Percentiles rank a stretch among this genome's conserved stretches.
Evolutionary conservation across 1,139 yeast species (phyloP).

Genomic region (Kodamaea alishanica): DNA sequence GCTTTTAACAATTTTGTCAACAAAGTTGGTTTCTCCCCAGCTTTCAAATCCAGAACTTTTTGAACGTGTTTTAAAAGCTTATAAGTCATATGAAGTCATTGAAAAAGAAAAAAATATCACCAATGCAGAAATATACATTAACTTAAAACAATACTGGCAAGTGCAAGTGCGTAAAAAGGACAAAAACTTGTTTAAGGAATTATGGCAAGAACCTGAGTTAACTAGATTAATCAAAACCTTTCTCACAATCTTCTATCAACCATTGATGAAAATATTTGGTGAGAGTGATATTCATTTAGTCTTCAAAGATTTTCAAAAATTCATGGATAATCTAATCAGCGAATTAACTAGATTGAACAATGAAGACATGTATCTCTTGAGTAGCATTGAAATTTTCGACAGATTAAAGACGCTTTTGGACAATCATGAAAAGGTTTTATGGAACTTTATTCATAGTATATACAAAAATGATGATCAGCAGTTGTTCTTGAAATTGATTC

Average conservation of each 20-base stretch:
- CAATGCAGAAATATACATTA: constrained; percentile 34
- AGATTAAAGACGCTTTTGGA: constrained; percentile 61
- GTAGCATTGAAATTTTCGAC: constrained; percentile 54
- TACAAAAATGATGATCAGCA: constrained; percentile 70
- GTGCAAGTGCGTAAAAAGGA: constrained; percentile 68
- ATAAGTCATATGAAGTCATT: constrained; percentile 18
- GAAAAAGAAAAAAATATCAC: constrained; percentile 13
- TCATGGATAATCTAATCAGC: constrained; percentile 65
- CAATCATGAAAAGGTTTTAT: constrained; percentile 66
- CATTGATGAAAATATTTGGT: constrained; percentile 71
- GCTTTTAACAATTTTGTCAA: constrained; percentile 23
- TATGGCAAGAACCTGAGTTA: constrained; percentile 84
- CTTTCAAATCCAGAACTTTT: constrained; percentile 5
- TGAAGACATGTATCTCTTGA: constrained; percentile 46
- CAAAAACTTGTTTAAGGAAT: constrained; percentile 64
- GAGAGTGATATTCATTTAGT: constrained; percentile 75
- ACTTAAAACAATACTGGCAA: constrained; percentile 60
- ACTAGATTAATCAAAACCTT: constrained; percentile 67
- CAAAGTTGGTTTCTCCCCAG: constrained; percentile 20
- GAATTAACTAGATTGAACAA: constrained; percentile 46
- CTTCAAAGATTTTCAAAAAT: constrained; percentile 66
- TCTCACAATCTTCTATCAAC: constrained; percentile 77
- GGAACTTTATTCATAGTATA: constrained; percentile 71
- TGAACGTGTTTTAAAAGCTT: constrained; percentile 17
- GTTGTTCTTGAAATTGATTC: constrained; percentile 64